Percentiles rank a stretch among this genome's conserved stretches.
phyloP scores from a whole-genome alignment of 177 flowering plant genomes.

The Tripterygium wilfordii region DNA sequence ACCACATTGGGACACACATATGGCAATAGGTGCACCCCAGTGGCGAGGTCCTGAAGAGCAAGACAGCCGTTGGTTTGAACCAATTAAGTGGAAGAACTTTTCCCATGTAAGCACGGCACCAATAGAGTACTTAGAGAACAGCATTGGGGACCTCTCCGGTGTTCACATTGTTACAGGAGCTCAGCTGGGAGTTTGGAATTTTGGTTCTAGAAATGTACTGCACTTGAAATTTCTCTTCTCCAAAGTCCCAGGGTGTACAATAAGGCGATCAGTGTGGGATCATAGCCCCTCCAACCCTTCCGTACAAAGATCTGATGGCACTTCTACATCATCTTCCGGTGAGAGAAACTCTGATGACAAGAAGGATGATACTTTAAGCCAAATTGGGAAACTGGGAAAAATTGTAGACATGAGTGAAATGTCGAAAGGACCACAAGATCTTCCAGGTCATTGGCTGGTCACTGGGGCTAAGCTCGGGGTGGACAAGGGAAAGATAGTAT shows the following conservation, averaged over 20 bases:
- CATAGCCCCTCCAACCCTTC: slow-evolving; percentile 60
- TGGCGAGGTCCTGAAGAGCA: slow-evolving; percentile 99
- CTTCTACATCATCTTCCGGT: slow-evolving; percentile 38
- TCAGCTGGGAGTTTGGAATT: slow-evolving; percentile 97
- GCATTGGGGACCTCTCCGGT: slow-evolving; percentile 98
- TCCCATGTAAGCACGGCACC: slow-evolving; percentile 99
- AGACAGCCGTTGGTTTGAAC: slow-evolving; percentile 98
- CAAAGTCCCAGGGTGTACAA: slow-evolving; percentile 93
- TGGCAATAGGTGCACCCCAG: slow-evolving; percentile 90
- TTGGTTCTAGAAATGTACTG: slow-evolving; percentile 84
- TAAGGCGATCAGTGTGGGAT: slow-evolving; percentile 96
- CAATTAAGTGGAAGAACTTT: slow-evolving; percentile 98
- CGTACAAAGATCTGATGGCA: slow-evolving; percentile 22
- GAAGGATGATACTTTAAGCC: slow-evolving; percentile 46
- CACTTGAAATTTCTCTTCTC: slow-evolving; percentile 95
- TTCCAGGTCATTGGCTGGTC: slow-evolving; percentile 98
- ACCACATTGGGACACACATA: slow-evolving; percentile 89
- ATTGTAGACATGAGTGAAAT: slow-evolving; percentile 81
- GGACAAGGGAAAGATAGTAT: slow-evolving; percentile 84
- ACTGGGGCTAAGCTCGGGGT: slow-evolving; percentile 98
- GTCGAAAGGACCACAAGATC: slow-evolving; percentile 93
- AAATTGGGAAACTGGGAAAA: slow-evolving; percentile 57
- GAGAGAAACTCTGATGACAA: slow-evolving; percentile 42
- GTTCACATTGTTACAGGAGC: slow-evolving; percentile 96
- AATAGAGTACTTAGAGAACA: slow-evolving; percentile 72